Base-by-base conservation (phyloP, 2,329 filamentous ascomycete species). In the Cladosporium cucumerinum region DNA sequence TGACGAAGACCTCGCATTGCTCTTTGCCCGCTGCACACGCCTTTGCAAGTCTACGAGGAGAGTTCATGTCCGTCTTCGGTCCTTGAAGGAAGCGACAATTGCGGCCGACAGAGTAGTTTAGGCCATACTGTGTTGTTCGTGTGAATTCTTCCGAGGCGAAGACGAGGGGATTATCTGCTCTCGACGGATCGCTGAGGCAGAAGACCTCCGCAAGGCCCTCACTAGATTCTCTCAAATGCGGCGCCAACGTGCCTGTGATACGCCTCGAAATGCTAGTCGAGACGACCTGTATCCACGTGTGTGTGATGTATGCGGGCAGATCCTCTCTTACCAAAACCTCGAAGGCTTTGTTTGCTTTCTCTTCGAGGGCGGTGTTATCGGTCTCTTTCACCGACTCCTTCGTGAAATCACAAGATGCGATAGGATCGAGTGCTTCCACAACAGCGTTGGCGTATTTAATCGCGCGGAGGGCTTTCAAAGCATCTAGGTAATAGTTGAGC, bases 71-170 rank as follows among this genome's bases (percentile, higher is more conserved):
- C 6, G 90, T 92, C 70, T 85, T 85, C 0, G 89, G 89, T 0
- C 91, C 90, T 74, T 93, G 90, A 1, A 93, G 82, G 71, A 93
- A 93, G 8, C 90, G 86, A 70, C 90, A 93, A 68, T 93, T 93
- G 34, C 89, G 86, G 0, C 90, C 90, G 21, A 93, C 84, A 3
- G 87, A 85, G 72, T 93, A 91, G 64, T 82, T 84, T 78, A 90
- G 86, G 4, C 89, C 89, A 72, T 92, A 93, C 69, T 92, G 88
- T 0, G 89, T 92, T 5, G 88, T 90, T 57, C 85, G 83, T 69
- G 91, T 85, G 70, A 92, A 93, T 75, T 91, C 89, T 82, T 91
- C 87, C 3, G 89, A 92, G 7, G 89, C 88, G 75, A 92, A 91
- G 1, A 92, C 86, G 66, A 93, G 90, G 0, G 89, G 90, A 72